phyloP scores from a whole-genome alignment of 1,284 basidiomycete species.

The Retiboletus flavoniger region DNA sequence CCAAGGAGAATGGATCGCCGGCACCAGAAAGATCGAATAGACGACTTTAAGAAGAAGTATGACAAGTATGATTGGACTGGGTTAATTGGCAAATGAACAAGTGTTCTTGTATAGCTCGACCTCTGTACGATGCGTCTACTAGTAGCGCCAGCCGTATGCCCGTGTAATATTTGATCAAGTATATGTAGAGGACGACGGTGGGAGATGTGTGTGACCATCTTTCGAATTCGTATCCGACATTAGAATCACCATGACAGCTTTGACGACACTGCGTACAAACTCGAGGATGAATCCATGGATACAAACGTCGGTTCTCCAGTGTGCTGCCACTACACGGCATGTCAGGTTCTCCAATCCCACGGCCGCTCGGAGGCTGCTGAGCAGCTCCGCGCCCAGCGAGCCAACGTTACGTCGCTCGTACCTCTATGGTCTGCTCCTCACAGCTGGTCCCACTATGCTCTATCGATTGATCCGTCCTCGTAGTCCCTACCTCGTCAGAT shows the following conservation, averaged over 20 bases:
- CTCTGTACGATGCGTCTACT: neutral
- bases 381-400: slow-evolving; percentile 20
- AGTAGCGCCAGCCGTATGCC: neutral
- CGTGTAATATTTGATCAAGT: neutral
- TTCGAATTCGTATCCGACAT: neutral
- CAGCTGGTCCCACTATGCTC: neutral
- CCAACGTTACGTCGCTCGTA: slow-evolving; percentile 53
- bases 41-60: slow-evolving; percentile 66
- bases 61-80: slow-evolving; percentile 78
- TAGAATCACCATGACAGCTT: slow-evolving; percentile 2
- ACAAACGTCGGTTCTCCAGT: neutral
- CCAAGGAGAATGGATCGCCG: slow-evolving; percentile 74
- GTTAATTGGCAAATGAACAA: slow-evolving; percentile 49
- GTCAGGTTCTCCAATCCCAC: neutral
- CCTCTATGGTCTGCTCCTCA: slow-evolving; percentile 49
- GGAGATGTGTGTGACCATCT: neutral
- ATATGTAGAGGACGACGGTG: neutral
- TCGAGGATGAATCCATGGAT: slow-evolving; percentile 1
- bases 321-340: neutral
- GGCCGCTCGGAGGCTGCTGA: slow-evolving; percentile 15
- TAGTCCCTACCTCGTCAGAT: slow-evolving; percentile 75
- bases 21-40: slow-evolving; percentile 69
- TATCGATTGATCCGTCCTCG: neutral
- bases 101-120: neutral
- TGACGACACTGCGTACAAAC: slow-evolving; percentile 6